Percentiles rank a stretch among this genome's conserved stretches.
Conservation (phyloP, 2,329 filamentous ascomycete genomes). For the Zasmidium citrigriseum region DNA sequence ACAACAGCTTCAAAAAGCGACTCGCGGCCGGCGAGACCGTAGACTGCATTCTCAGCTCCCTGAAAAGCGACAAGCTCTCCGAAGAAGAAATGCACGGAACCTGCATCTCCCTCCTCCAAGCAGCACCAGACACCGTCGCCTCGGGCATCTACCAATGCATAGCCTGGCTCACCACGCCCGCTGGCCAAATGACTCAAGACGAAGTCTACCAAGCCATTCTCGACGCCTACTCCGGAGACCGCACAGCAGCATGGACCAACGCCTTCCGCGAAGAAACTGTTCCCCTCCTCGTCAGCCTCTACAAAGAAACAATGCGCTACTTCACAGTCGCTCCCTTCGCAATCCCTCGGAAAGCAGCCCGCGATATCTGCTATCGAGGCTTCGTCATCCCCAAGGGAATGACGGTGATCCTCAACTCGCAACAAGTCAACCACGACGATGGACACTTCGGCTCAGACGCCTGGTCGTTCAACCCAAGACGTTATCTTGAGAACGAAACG, state of each 20-base stretch:
- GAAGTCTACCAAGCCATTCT: conserved; percentile 7
- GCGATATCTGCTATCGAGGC: background rate
- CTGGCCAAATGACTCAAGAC: conserved; percentile 5
- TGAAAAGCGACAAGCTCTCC: conserved; percentile 6
- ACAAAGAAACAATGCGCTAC: conserved; percentile 11
- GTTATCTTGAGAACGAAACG: conserved; percentile 2
- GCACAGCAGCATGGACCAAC: conserved; percentile 3
- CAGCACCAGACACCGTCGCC: conserved; percentile 11
- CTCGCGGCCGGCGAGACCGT: conserved; percentile 4
- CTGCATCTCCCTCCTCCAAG: conserved; percentile 8
- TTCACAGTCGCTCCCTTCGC: conserved; percentile 6
- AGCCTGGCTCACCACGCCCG: conserved; percentile 6
- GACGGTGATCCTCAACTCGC: conserved; percentile 9
- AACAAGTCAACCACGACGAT: conserved; percentile 4
- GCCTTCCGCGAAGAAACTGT: conserved; percentile 13
- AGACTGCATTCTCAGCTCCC: conserved; percentile 8
- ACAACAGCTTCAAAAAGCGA: conserved; percentile 2
- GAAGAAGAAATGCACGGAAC: conserved; percentile 12
- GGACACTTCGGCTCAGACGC: conserved; percentile 7
- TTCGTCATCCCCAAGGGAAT: conserved; percentile 7
- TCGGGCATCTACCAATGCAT: conserved; percentile 5
- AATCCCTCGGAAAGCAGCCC: conserved; percentile 1
- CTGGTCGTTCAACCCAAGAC: conserved; percentile 5
- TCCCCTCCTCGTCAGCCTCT: conserved; percentile 6
- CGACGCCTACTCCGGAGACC: conserved; percentile 2